Evolutionary conservation across 805 yeast species (phyloP), one percentile per base, ranked within the genome.

Genomic region (Teunomyces atbi): DNA sequence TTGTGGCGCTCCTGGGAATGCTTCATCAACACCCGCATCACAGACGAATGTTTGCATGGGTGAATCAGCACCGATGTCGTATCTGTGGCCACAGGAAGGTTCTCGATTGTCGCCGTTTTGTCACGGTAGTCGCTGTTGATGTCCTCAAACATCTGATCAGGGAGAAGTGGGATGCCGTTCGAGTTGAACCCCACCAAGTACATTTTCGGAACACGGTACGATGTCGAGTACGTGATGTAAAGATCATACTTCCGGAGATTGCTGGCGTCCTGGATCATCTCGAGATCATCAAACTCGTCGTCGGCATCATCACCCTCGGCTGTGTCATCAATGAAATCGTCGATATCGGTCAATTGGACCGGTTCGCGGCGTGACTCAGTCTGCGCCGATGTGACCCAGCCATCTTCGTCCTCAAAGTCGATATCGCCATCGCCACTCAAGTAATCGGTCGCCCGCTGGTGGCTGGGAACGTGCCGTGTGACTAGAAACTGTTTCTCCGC

Each of bases 31-130:
- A 90, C 86, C 57, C 82, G 83, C 99, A 94, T 94, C 16, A 94
- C 99, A 33, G 85, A 82, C 1, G 98, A 91, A 64, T 94, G 99
- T 54, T 85, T 84, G 63, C 99, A 94, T 1, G 99, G 99, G 62
- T 94, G 99, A 42, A 94, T 92, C 6, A 96, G 88, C 5, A 94
- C 90, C 0, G 87, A 75, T 0, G 94, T 86, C 40, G 86, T 78
- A 59, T 83, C 81, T 41, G 78, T 81, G 44, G 83, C 76, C 56
- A 90, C 90, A 10, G 99, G 98, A 5, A 96, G 84, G 52, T 81
- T 82, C 65, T 94, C 99, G 48, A 94, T 92, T 0, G 99, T 94
- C 16, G 92, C 99, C 1, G 99, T 94, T 67, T 94, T 94, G 58
- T 92, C 89, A 59, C 92, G 82, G 66, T 94, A 94, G 62, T 94